A percentile compares a stretch with the other conserved stretches of the same genome.
Evolutionary conservation across 1,139 yeast species (phyloP).

Genomic region (Pichia sp.): DNA sequence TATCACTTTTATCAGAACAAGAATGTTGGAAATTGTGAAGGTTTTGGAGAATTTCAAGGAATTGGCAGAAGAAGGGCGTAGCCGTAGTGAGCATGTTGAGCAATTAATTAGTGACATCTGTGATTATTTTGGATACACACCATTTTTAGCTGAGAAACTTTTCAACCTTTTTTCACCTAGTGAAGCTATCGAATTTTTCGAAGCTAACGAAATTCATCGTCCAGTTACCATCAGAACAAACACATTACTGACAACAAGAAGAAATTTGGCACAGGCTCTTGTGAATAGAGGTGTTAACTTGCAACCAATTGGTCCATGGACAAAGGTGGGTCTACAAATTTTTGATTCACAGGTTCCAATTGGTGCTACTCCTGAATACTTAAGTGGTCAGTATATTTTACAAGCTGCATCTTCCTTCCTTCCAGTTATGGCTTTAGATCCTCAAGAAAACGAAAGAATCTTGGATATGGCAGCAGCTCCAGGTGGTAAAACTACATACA

Average conservation of each 20-base stretch:
- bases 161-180: conserved; percentile 88
- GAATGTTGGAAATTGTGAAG: conserved; percentile 93
- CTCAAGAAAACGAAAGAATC: conserved; percentile 91
- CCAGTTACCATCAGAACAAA: conserved; percentile 97
- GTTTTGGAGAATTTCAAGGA: conserved; percentile 90
- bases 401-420: conserved; percentile 98
- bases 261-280: conserved; percentile 91
- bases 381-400: conserved; percentile 95
- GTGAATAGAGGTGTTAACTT: conserved; percentile 96
- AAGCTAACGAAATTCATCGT: conserved; percentile 95
- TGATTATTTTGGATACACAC: conserved; percentile 95
- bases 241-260: conserved; percentile 87
- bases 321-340: conserved; percentile 93
- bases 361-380: conserved; percentile 98
- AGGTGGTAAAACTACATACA: conserved; percentile 97
- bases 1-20: conserved; percentile 76
- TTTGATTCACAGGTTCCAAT: conserved; percentile 98
- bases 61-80: conserved; percentile 79
- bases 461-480: conserved; percentile 99
- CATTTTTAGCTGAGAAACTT: conserved; percentile 86
- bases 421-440: conserved; percentile 96
- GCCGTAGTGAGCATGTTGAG: conserved; percentile 74
- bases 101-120: conserved; percentile 81
- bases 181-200: conserved; percentile 97
- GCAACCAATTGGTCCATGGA: conserved; percentile 97